Evolutionary conservation across 805 yeast species (phyloP).

Genomic region (Ogataea wickerhamii): DNA sequence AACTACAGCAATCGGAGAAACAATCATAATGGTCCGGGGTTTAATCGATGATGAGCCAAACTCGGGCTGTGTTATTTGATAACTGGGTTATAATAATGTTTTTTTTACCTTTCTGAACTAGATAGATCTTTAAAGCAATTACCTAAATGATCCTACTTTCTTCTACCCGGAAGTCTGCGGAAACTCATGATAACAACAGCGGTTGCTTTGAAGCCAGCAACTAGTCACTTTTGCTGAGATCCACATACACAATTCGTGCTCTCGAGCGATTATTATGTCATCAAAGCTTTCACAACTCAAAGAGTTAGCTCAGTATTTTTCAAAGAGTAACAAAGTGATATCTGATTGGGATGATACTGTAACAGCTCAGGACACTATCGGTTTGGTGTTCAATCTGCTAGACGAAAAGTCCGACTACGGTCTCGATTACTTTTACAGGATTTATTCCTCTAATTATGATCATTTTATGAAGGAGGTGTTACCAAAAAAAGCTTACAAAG

Average conservation of each 20-base stretch:
- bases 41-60: neutral
- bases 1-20: slow-evolving; percentile 7
- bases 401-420: slow-evolving; percentile 35
- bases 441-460: slow-evolving; percentile 39
- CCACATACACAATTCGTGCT: no score
- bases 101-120: no score
- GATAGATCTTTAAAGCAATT: no score
- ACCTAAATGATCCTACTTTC: no score
- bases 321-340: slow-evolving; percentile 29
- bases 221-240: no score
- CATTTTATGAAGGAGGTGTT: slow-evolving; percentile 25
- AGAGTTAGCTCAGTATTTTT: slow-evolving; percentile 11
- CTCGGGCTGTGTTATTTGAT: neutral
- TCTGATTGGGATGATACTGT: slow-evolving; percentile 70
- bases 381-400: slow-evolving; percentile 47
- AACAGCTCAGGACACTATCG: slow-evolving; percentile 52
- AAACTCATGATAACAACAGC: no score
- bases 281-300: no score
- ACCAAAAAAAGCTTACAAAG: slow-evolving; percentile 27
- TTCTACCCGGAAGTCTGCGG: no score
- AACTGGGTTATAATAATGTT: no score
- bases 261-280: no score
- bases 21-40: slow-evolving; percentile 2
- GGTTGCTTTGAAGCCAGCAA: no score
- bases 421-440: slow-evolving; percentile 41